Evolutionary conservation across 2,329 filamentous ascomycete species (phyloP), one percentile per base, ranked within the genome.

Genomic region (Cordyceps militaris): DNA sequence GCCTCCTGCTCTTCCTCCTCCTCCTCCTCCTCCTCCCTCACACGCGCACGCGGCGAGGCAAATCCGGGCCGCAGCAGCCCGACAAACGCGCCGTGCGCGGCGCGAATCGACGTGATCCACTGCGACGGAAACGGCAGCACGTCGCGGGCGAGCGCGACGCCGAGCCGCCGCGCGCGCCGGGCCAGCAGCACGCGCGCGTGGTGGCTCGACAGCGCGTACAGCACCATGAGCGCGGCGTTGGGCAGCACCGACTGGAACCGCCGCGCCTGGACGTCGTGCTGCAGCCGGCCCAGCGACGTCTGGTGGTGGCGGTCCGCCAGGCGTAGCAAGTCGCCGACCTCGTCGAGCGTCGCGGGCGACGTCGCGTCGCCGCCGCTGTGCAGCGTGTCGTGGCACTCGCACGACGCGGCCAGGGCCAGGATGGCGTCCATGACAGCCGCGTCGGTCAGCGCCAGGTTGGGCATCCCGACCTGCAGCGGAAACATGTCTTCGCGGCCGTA

Each of bases 141-240:
- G n/a, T 69, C 64, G n/a, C 42, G 57, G 19, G 60, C 61, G 14
- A 68, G 56, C 16, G 46, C 48, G 7, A 49, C 59, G 7, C 62
- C 62, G 14, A 16, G 36, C 1, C 47, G 40, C 14, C 61, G 62
- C 14, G 67, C 65, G 4, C 61, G 61, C 19, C 64, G 63, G 0
- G 67, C 63, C 4, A 75, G 61, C 21, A 66, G 65, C 2, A 75
- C 70, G 1, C 73, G 69, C 9, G 71, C 62, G 13, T 62, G 66
- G 38, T 76, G 73, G 38, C 67, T 74, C 0, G 68, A 71, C 0
- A 69, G 72, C 0, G 67, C 71, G 19, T 75, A 75, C 24, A 76
- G 65, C 3, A 72, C 72, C 74, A 76, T 76, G 10, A 76, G 60
- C 0, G 73, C 69, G 0, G 73, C 72, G 52, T 74, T 74, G 10